A percentile compares a stretch with the other conserved stretches of the same genome.
Evolutionary conservation across 2,329 filamentous ascomycete species (phyloP).

Genomic region (Monosporascus sp.): DNA sequence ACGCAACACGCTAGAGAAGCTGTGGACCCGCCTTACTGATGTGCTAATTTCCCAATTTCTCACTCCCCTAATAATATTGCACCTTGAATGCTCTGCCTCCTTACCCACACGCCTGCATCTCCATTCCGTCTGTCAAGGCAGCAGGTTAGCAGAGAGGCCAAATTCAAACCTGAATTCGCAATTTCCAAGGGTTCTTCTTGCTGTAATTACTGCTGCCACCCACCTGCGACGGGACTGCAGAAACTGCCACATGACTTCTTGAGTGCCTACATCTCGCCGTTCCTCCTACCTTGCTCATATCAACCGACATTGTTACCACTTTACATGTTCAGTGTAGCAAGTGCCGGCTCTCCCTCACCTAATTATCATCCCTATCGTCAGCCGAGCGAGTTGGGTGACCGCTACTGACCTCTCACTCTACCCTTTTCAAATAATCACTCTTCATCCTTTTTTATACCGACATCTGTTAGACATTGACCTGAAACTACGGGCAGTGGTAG

Average conservation of each 20-base stretch:
- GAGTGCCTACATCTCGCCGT: not conserved
- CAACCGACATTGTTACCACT: not conserved
- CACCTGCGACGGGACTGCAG: not conserved
- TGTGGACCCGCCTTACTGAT: not conserved
- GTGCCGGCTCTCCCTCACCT: not conserved
- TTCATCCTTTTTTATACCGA: too few species aligned
- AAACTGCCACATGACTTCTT: not conserved
- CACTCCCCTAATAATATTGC: not conserved
- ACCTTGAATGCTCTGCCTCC: not conserved
- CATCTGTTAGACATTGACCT: too few species aligned
- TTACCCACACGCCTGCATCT: not conserved
- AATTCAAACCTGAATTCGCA: not conserved
- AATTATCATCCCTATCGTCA: not conserved
- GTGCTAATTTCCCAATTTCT: conserved; percentile 1
- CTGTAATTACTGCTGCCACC: not conserved
- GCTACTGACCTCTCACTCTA: not conserved
- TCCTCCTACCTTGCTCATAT: not conserved
- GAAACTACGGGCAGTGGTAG: too few species aligned
- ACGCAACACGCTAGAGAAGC: not conserved
- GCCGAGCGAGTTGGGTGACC: not conserved
- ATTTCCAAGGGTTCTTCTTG: not conserved
- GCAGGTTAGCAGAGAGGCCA: not conserved
- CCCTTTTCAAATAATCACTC: not conserved
- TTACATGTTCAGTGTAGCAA: not conserved
- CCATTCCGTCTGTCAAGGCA: not conserved